A percentile compares a stretch with the other conserved stretches of the same genome.
phyloP scores from a whole-genome alignment of 2,329 filamentous ascomycete species.

The Lachnellula arida region DNA sequence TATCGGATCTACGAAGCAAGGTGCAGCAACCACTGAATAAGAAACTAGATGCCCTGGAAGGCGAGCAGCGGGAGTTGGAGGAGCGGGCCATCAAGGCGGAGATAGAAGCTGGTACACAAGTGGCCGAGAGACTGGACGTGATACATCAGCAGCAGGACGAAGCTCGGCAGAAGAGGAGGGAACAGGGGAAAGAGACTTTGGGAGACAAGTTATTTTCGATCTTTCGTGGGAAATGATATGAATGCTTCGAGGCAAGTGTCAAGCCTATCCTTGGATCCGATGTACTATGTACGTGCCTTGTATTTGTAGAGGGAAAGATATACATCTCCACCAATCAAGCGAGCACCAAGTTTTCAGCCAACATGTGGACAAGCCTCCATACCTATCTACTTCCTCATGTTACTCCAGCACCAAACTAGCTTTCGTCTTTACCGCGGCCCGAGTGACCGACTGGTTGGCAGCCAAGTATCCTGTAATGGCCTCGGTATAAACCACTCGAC shows the following conservation, averaged over 20 bases:
- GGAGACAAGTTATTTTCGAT: constrained; percentile 36
- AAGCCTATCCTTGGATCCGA: not conserved
- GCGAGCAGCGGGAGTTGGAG: constrained; percentile 56
- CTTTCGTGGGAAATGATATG: constrained; percentile 21
- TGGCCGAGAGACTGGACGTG: constrained; percentile 51
- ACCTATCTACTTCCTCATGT: not conserved
- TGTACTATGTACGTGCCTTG: not conserved
- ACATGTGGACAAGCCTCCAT: not conserved
- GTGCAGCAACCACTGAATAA: constrained; percentile 49
- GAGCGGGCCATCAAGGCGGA: constrained; percentile 61
- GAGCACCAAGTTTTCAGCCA: not conserved
- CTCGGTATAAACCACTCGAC: not conserved
- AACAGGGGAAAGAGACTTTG: constrained; percentile 45
- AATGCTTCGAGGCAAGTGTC: not conserved
- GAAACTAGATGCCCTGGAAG: constrained; percentile 52
- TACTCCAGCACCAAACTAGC: not conserved
- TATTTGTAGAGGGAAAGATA: not conserved
- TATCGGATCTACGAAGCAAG: constrained; percentile 39
- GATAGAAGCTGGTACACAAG: constrained; percentile 53
- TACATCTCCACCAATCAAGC: constrained; percentile 1
- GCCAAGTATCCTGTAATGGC: not conserved
- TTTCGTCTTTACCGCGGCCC: not conserved
- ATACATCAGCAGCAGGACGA: constrained; percentile 53
- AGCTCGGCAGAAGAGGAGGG: constrained; percentile 50
- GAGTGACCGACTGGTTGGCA: not conserved